Evolutionary conservation across 495 filamentous ascomycete species (phyloP).

Genomic region (Cercophora newfieldiana): DNA sequence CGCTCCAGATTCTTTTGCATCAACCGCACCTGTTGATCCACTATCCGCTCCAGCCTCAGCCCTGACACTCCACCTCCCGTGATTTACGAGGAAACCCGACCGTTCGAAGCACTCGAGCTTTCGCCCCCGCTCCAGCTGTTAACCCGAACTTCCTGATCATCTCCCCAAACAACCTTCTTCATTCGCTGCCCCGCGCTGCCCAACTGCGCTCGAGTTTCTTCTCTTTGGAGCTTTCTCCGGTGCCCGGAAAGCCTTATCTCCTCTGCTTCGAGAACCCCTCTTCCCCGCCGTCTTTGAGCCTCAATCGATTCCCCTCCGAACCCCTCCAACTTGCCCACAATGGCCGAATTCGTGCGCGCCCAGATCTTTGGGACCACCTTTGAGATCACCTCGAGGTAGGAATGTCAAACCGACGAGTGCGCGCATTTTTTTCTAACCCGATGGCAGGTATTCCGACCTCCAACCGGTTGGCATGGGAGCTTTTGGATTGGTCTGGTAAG

Average conservation of each 20-base stretch:
- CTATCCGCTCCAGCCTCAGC: not conserved
- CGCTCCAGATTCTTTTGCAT: not conserved
- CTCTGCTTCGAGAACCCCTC: slow-evolving; percentile 16
- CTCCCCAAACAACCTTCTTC: not conserved
- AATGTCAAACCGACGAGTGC: slow-evolving; percentile 16
- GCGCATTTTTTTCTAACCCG: slow-evolving; percentile 22
- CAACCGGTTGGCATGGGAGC: slow-evolving; percentile 99
- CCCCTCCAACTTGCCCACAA: slow-evolving; percentile 35
- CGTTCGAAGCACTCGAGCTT: not conserved
- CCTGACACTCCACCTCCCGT: not conserved
- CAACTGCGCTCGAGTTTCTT: not conserved
- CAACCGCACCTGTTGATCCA: not conserved
- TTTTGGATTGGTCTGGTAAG: slow-evolving; percentile 96
- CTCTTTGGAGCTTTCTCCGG: not conserved
- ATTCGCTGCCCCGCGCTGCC: not conserved
- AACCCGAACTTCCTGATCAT: not conserved
- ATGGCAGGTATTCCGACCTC: slow-evolving; percentile 84
- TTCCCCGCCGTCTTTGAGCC: slow-evolving; percentile 6
- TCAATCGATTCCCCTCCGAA: too few species aligned
- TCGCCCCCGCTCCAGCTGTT: not conserved
- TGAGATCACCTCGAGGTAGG: slow-evolving; percentile 97
- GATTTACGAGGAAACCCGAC: not conserved
- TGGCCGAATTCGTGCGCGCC: slow-evolving; percentile 98
- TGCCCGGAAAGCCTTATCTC: not conserved
- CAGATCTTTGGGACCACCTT: slow-evolving; percentile 99